Percentiles rank a stretch among this genome's conserved stretches.
Conservation (phyloP, 331 rosid species). For the Arachis monticola region DNA sequence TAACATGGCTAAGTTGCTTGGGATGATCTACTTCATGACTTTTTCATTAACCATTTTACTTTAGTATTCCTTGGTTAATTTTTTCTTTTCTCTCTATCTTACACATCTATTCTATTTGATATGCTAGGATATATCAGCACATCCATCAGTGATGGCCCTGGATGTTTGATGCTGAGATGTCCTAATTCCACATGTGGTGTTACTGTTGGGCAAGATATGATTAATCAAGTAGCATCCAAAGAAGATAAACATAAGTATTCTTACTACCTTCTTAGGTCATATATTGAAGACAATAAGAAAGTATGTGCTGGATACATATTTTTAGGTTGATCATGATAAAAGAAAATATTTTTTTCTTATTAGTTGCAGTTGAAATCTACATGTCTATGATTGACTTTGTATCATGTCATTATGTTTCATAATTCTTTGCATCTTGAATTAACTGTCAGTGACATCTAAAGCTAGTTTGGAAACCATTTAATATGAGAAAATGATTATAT, state of each 20-base stretch:
- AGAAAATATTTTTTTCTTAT: constrained; percentile 2
- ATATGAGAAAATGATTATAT: too few relatives aligned
- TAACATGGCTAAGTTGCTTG: constrained; percentile 24
- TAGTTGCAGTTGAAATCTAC: constrained; percentile 14
- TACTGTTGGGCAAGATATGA: constrained; percentile 41
- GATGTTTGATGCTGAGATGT: too few relatives aligned
- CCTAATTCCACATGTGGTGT: too few relatives aligned
- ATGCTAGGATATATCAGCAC: constrained; percentile 59
- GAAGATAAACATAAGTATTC: constrained; percentile 75
- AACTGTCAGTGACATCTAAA: background rate
- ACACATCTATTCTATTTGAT: constrained; percentile 9
- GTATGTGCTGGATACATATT: constrained; percentile 36
- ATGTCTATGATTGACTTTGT: constrained; percentile 14
- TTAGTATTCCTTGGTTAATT: background rate
- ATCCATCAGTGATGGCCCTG: too few relatives aligned
- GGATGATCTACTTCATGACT: background rate
- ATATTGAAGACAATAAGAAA: constrained; percentile 91
- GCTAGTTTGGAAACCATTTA: too few relatives aligned
- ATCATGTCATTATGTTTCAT: background rate
- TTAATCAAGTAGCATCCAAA: constrained; percentile 53
- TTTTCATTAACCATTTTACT: background rate
- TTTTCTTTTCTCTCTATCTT: constrained; percentile 4
- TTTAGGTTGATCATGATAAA: constrained; percentile 22
- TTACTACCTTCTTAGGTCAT: constrained; percentile 82
- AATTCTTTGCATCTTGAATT: constrained; percentile 19